Evolutionary conservation across 176 grass and related monocot genomes (phyloP), one percentile per base, ranked within the genome.

Genomic region (Rhynchospora breviuscula): DNA sequence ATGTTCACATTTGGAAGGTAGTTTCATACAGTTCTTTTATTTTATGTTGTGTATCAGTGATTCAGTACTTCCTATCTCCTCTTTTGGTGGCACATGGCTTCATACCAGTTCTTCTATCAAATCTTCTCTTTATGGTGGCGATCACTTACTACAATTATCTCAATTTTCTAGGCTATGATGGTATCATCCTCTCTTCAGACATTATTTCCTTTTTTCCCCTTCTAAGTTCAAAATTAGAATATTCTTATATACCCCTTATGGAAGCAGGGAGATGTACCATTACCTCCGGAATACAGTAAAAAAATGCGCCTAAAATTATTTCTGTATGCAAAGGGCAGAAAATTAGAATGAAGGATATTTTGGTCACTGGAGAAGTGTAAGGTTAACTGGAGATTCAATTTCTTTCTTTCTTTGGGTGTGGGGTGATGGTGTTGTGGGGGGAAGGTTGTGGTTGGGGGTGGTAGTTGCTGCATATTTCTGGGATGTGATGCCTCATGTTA

Each of bases 131-230:
- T 59, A 83, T 95, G 93, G 83, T 89, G 84, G 91, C 96, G 49
- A 91, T 98, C 85, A 89, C 91, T 54, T 98, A 98, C 86, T 98
- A 98, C 69, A 93, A 95, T 87, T 98, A 98, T 81, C 86, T 95
- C 78, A 98, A 98, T 85, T 95, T 98, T 83, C 80, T 98, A 33
- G 96, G 96, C 85, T 98, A 98, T 84, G 96, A 98, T 84, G 96
- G 96, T 98, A 95, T n/a, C 44, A 52, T 8, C 23, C 74, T 85
- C 51, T 59, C 19, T 31, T 45, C 79, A 63, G 18, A 29, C 33
- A 65, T 53, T 81, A 75, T 22, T 76, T 76, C 13, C 23, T 15
- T 10, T 17, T 76, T 26, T 54, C 22, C 25, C 19, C 49, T 52
- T 31, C 47, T 52, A 76, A 29, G 8, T n/a, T 54, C 23, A 8